Percentiles rank a stretch among this genome's conserved stretches.
phyloP scores from a whole-genome alignment of 2,329 filamentous ascomycete species.

The Fusarium sp. region DNA sequence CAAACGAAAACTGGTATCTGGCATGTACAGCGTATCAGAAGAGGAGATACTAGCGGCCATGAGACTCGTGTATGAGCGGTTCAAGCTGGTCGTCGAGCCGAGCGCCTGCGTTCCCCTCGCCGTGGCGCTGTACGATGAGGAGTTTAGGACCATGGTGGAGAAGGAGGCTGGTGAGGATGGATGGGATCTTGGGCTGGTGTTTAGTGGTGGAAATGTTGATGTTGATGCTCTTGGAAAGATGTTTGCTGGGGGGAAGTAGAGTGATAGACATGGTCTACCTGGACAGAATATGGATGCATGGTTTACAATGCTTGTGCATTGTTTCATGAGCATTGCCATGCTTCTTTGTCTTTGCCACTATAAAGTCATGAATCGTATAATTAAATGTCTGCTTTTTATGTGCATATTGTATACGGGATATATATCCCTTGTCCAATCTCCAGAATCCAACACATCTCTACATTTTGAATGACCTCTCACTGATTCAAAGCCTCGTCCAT shows the following conservation, averaged over 20 bases:
- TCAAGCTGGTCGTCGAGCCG: slow-evolving; percentile 93
- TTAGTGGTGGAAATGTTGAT: slow-evolving; percentile 71
- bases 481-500: slow-evolving; percentile 67
- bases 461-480: slow-evolving; percentile 5
- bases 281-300: background rate
- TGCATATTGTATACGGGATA: background rate
- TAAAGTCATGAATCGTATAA: background rate
- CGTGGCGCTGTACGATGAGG: slow-evolving; percentile 85
- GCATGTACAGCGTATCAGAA: slow-evolving; percentile 81
- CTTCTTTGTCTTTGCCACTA: background rate
- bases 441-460: background rate
- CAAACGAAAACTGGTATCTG: slow-evolving; percentile 75
- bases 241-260: slow-evolving; percentile 50
- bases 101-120: slow-evolving; percentile 88
- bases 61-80: slow-evolving; percentile 82
- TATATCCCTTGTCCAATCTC: background rate
- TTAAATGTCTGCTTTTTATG: background rate
- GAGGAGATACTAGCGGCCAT: slow-evolving; percentile 84
- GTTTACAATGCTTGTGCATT: background rate
- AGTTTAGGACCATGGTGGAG: slow-evolving; percentile 79
- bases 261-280: background rate
- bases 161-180: slow-evolving; percentile 76
- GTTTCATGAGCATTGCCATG: background rate
- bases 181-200: slow-evolving; percentile 76
- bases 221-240: slow-evolving; percentile 65